Evolutionary conservation across 179 eudicot species (phyloP), one percentile per base, ranked within the genome.

Genomic region (Dionaea muscipula): DNA sequence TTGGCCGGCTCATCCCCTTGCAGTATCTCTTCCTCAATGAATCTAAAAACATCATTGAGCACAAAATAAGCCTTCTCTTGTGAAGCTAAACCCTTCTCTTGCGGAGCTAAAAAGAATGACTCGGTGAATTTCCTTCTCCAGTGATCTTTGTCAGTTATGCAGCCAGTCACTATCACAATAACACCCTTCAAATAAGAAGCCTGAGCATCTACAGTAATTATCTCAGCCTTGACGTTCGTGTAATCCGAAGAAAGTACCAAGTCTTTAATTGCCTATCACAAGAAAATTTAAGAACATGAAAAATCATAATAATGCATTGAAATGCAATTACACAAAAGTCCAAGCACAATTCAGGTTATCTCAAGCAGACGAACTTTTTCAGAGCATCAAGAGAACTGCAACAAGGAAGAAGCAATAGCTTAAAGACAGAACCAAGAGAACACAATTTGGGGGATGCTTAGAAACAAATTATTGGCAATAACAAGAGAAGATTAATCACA

Each of bases 61-160:
- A 78, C 84, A 57, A 41, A 78, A 61, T 49, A 81, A 7, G 80
- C 84, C 14, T 63, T 65, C 12, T 68, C 62, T 56, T 83, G 84
- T 41, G 68, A 78, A 50, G 82, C 84, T 65, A 83, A 59, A 7
- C 82, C 84, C 14, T 63, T 65, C 11, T 68, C 63, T 56, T 83
- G 84, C 36, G 70, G 79, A 50, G 84, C 84, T 63, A 83, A 60
- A 71, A 83, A 81, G 72, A 83, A 81, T 5, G 81, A 63, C 43
- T 83, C 84, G 14, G 59, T 43, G 35, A 83, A 81, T 47, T 72
- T 74, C 59, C 62, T 74, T 52, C 68, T 64, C 51, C 68, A 65
- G 28, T 72, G 40, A 51, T 76, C 81, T 49, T 64, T 57, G 18
- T 72, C 76, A 23, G 73, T 76, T 26, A 74, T 58, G 51, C 54